Percentiles rank a stretch among this genome's conserved stretches.
These are phyloP conservation scores for Septoria linicola DNA, from an alignment of 2,329 filamentous ascomycete genomes.

Conservation along the genomic window DNA sequence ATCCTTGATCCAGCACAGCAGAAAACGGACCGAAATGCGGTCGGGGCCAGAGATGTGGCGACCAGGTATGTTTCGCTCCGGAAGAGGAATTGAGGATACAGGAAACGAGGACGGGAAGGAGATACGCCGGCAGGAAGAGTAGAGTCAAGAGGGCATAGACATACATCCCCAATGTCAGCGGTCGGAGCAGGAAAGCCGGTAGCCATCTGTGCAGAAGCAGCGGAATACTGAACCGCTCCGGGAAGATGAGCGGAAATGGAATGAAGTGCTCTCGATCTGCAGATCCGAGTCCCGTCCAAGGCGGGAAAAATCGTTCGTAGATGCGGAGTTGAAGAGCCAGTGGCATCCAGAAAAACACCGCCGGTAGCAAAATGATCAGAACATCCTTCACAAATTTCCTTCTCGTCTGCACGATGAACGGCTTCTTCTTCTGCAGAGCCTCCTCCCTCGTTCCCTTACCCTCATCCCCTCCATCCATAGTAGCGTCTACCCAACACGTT, in stretches of 20 bases:
- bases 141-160: conserved; percentile 31
- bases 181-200: conserved; percentile 25
- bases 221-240: too few species aligned
- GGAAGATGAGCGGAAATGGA: too few species aligned
- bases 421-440: conserved; percentile 20
- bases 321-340: conserved; percentile 13
- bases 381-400: conserved; percentile 27
- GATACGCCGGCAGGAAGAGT: conserved; percentile 29
- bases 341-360: conserved; percentile 25
- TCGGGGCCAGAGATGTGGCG: conserved; percentile 33
- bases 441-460: conserved; percentile 30
- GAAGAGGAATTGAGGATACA: conserved; percentile 19
- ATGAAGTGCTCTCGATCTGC: too few species aligned
- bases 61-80: conserved; percentile 18
- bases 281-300: too few species aligned
- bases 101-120: conserved; percentile 28
- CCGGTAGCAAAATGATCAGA: conserved; percentile 31
- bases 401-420: conserved; percentile 26
- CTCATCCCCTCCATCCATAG: conserved; percentile 26
- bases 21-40: conserved; percentile 32
- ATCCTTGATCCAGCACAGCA: conserved; percentile 25
- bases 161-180: conserved; percentile 29
- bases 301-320: conserved; percentile 31
- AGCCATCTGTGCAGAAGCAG: conserved; percentile 1
- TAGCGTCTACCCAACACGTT: conserved; percentile 35